Evolutionary conservation across 768 basidiomycete genomes (phyloP), one percentile per base, ranked within the genome.

Genomic region (Podaxis sp.): DNA sequence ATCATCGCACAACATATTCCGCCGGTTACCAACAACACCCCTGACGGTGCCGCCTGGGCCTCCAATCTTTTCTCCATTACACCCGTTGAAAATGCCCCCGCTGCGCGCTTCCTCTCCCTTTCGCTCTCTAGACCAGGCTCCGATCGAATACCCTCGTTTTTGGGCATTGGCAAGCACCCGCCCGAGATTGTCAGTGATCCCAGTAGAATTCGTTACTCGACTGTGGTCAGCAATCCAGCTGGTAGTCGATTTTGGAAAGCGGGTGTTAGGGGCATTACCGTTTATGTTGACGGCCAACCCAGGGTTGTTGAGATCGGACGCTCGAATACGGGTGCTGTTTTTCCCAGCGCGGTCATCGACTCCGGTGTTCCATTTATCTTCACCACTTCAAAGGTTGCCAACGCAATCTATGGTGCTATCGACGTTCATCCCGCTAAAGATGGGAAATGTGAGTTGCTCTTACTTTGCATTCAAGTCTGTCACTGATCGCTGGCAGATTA

Each of bases 371-470:
- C 91, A 0, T 61, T 81, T 13, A 91, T 93, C 55, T 70, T 93
- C 0, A 82, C 89, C 5, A 84, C 86, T 0, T 73, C 76, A 3
- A 57, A 67, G 2, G 77, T 93, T 19, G 88, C 91, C 15, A 88
- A 93, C 66, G 90, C 80, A 5, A 88, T 93, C 19, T 93, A 93
- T 63, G 91, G 91, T 8, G 88, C 90, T 3, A 74, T 91, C 57
- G 88, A 86, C 1, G 75, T 92, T 27, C 67, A 71, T 22, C 87
- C 89, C 7, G 81, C 76, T 0, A 60, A 75, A 1, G 87, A 90
- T 64, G 87, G 89, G 19, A 77, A 82, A 54, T 90, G 91, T 91
- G 66, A 64, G 89, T 76, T 15, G 41, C 64, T 36, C 12, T 37
- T 37, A 25, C 11, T 9, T 66, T 38, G 51, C 33, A 60, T 17